A percentile compares a stretch with the other conserved stretches of the same genome.
These are phyloP conservation scores for Calonectria pseudoreteaudii DNA, from an alignment of 2,329 filamentous ascomycete genomes.

Conservation along the genomic window DNA sequence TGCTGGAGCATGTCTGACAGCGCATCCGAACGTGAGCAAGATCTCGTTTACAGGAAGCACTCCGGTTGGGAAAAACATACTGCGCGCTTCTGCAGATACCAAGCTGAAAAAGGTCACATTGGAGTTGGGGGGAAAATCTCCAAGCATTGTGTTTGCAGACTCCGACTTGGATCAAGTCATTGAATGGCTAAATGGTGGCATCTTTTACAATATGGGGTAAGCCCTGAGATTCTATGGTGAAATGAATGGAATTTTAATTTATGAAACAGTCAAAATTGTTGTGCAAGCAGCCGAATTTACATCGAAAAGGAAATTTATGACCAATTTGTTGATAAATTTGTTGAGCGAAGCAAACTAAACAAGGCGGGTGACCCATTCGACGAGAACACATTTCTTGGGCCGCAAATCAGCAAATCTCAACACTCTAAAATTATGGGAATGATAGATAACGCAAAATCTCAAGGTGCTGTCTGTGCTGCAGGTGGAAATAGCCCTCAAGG, in stretches of 20 bases:
- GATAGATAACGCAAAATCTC: neutral
- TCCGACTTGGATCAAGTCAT: neutral
- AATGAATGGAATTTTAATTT: neutral
- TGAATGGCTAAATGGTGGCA: neutral
- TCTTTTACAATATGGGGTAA: slow-evolving; percentile 2
- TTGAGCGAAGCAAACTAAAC: neutral
- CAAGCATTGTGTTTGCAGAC: neutral
- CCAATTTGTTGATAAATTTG: neutral
- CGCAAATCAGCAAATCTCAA: neutral
- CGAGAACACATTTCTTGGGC: neutral
- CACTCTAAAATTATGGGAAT: neutral
- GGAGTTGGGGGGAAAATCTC: neutral
- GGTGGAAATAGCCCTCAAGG: neutral
- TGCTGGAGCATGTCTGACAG: neutral
- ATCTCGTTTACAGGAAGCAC: neutral
- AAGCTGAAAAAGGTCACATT: neutral
- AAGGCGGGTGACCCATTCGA: neutral
- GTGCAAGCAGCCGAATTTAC: neutral
- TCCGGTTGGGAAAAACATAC: neutral
- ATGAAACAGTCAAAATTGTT: neutral
- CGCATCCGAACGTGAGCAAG: neutral
- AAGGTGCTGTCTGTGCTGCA: neutral
- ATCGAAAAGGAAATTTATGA: neutral
- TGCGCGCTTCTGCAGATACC: neutral
- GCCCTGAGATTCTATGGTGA: too few relatives aligned